Conservation (phyloP, 2,329 filamentous ascomycete genomes). For the Penicillium sp. region DNA sequence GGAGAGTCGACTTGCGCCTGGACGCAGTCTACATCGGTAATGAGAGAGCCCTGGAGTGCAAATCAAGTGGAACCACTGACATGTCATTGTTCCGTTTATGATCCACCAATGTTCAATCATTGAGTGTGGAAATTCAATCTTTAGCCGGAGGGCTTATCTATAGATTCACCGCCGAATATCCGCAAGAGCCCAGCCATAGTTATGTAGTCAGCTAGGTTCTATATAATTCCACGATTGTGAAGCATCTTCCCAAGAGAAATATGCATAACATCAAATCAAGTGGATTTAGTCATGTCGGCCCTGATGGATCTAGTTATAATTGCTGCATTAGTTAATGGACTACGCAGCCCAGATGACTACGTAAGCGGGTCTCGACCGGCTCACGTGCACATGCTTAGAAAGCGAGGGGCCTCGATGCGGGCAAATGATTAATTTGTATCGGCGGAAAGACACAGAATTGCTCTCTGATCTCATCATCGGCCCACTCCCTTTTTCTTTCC, state of each 20-base stretch:
- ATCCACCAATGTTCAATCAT: not conserved
- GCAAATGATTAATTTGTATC: slow-evolving; percentile 21
- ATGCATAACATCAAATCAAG: not conserved
- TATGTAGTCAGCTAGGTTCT: not conserved
- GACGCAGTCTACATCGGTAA: not conserved
- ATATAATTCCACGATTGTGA: not conserved
- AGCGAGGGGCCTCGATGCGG: slow-evolving; percentile 23
- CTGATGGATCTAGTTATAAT: not conserved
- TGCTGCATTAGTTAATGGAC: too few species aligned
- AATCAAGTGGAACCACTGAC: too few species aligned
- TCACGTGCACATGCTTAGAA: slow-evolving; percentile 23
- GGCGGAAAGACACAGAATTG: slow-evolving; percentile 10
- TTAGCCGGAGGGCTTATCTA: not conserved
- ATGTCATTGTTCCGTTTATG: too few species aligned
- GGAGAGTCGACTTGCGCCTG: not conserved
- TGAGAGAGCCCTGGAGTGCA: too few species aligned
- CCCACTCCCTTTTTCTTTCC: slow-evolving; percentile 16
- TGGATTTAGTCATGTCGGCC: not conserved
- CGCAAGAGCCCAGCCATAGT: not conserved
- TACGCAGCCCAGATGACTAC: not conserved
- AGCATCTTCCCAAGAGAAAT: not conserved
- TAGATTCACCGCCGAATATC: not conserved
- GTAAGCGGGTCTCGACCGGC: slow-evolving; percentile 10
- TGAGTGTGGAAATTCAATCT: not conserved
- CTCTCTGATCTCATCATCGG: slow-evolving; percentile 17